A percentile compares a stretch with the other conserved stretches of the same genome.
These are phyloP conservation scores for Xylaria sp. DNA, from an alignment of 2,329 filamentous ascomycete genomes.

Conservation along the genomic window DNA sequence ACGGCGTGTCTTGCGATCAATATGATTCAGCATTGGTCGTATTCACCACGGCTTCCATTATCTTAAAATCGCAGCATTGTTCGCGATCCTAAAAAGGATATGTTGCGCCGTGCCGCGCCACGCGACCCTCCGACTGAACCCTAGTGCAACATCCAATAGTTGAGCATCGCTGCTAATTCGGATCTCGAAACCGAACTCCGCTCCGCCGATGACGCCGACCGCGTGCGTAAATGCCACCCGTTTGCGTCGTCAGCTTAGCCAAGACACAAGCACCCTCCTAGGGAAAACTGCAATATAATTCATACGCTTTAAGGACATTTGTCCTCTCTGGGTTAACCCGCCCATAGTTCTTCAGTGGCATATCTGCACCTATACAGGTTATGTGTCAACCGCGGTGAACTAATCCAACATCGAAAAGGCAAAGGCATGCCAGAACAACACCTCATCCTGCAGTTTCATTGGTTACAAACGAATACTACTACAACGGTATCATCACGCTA, in stretches of 20 bases:
- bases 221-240: neutral
- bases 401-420: neutral
- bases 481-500: neutral
- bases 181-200: conserved; percentile 11
- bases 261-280: neutral
- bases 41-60: conserved; percentile 9
- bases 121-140: conserved; percentile 5
- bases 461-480: conserved; percentile 6
- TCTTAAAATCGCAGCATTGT: neutral
- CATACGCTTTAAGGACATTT: neutral
- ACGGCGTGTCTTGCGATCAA: neutral
- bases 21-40: neutral
- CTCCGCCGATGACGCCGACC: neutral
- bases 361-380: neutral
- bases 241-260: neutral
- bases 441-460: neutral
- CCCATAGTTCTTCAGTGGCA: no score
- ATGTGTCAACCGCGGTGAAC: neutral
- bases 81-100: neutral
- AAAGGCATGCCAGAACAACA: neutral
- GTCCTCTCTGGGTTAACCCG: neutral
- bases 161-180: neutral
- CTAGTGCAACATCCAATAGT: neutral
- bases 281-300: neutral
- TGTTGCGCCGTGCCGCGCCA: neutral